A percentile compares a stretch with the other conserved stretches of the same genome.
phyloP scores from a whole-genome alignment of 352 stramenopile genomes.

The Pythium brachiatum region DNA sequence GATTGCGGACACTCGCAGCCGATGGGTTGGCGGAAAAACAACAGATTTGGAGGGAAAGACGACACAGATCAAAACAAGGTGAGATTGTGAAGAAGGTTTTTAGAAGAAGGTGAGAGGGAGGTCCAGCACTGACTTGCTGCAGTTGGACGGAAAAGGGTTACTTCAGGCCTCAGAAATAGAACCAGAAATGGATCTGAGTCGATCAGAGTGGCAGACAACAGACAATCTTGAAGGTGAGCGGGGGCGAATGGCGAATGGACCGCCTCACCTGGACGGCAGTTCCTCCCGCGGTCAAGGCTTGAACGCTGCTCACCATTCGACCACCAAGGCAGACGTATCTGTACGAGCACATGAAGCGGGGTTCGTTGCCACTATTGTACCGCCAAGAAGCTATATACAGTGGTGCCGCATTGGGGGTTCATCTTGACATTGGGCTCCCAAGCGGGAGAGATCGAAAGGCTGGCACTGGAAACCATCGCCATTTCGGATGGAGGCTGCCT shows the following conservation, averaged over 20 bases:
- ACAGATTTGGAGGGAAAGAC: slow-evolving; percentile 16
- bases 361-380: no score
- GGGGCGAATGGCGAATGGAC: neutral
- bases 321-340: neutral
- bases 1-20: slow-evolving; percentile 13
- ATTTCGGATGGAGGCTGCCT: no score
- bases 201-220: no score
- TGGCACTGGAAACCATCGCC: no score
- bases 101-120: neutral
- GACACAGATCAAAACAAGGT: slow-evolving; percentile 3
- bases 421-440: no score
- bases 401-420: no score
- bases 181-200: no score
- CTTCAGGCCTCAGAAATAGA: neutral
- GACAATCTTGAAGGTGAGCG: no score
- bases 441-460: no score
- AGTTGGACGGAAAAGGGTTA: slow-evolving; percentile 14
- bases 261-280: no score
- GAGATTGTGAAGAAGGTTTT: neutral
- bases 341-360: neutral
- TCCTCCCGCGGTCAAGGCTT: neutral
- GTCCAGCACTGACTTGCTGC: slow-evolving; percentile 3
- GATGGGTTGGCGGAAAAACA: slow-evolving; percentile 25
- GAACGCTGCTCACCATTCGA: neutral
- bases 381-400: no score